These are phyloP conservation scores for Penicillium fimorum DNA, from an alignment of 495 filamentous ascomycete species.

Conservation along the genomic window DNA sequence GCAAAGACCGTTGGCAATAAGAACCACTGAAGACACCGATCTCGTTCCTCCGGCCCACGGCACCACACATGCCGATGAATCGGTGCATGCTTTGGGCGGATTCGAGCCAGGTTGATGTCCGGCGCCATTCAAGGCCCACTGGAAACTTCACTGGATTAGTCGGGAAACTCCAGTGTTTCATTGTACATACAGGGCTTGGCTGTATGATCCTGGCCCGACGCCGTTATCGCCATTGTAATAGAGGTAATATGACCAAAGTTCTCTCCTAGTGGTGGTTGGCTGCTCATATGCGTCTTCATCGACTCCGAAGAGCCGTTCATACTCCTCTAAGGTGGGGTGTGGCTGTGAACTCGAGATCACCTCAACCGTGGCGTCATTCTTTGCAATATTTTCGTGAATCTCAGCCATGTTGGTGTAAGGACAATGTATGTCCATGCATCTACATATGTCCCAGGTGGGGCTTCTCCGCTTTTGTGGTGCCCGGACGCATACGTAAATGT, in stretches of 20 bases:
- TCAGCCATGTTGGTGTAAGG: slow-evolving; percentile 4
- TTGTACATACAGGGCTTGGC: slow-evolving; percentile 40
- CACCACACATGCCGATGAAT: slow-evolving; percentile 45
- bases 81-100: slow-evolving; percentile 40
- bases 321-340: slow-evolving; percentile 27
- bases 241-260: slow-evolving; percentile 52
- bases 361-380: slow-evolving; percentile 10
- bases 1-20: slow-evolving; percentile 51
- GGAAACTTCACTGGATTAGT: slow-evolving; percentile 32
- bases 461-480: too few species aligned
- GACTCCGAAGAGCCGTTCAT: slow-evolving; percentile 41
- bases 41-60: slow-evolving; percentile 45
- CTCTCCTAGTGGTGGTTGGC: slow-evolving; percentile 47
- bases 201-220: slow-evolving; percentile 48
- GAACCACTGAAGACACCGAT: slow-evolving; percentile 45
- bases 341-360: slow-evolving; percentile 11
- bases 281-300: slow-evolving; percentile 41
- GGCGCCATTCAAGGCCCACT: slow-evolving; percentile 45
- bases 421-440: neutral
- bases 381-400: neutral
- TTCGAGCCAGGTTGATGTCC: slow-evolving; percentile 45
- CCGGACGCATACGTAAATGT: too few species aligned
- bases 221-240: slow-evolving; percentile 52
- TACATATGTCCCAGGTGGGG: too few species aligned
- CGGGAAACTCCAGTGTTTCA: neutral